These are phyloP conservation scores for Chytriomyces sp. DNA, from an alignment of 192 early-diverging fungal species.

Conservation along the genomic window DNA sequence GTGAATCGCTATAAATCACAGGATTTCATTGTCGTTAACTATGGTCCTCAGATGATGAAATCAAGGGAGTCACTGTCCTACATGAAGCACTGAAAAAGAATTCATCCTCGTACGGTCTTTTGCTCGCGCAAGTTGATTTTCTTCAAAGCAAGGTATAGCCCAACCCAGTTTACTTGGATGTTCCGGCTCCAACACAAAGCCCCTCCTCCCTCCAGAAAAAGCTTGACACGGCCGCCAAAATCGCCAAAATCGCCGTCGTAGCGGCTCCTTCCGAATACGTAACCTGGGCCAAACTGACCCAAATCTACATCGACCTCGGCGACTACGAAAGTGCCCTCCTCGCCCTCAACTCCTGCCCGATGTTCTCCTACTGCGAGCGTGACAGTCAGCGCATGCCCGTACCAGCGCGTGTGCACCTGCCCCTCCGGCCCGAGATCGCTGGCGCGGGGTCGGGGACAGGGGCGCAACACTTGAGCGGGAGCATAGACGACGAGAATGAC, in stretches of 20 bases:
- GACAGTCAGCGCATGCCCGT: constrained; percentile 91
- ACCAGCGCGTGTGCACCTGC: constrained; percentile 85
- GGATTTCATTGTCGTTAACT: constrained; percentile 6
- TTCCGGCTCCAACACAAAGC: neutral
- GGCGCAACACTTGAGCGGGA: constrained; percentile 30
- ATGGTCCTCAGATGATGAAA: constrained; percentile 75
- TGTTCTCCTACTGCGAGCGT: constrained; percentile 88
- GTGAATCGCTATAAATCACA: constrained; percentile 42
- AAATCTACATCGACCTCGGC: constrained; percentile 85
- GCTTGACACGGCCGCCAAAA: constrained; percentile 76
- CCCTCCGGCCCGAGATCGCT: constrained; percentile 77
- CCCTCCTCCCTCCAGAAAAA: constrained; percentile 42
- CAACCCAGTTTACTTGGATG: neutral
- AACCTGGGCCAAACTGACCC: constrained; percentile 94
- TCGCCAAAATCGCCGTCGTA: constrained; percentile 93
- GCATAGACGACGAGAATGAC: constrained; percentile 54
- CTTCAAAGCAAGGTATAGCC: constrained; percentile 69
- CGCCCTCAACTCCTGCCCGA: constrained; percentile 97
- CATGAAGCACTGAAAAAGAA: constrained; percentile 79
- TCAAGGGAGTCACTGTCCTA: constrained; percentile 87
- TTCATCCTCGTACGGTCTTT: constrained; percentile 79
- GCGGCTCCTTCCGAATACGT: constrained; percentile 92
- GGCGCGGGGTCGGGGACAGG: neutral
- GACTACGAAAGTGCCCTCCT: constrained; percentile 91
- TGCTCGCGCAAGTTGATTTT: constrained; percentile 91